Evolutionary conservation across 2,329 filamentous ascomycete genomes (phyloP).

Genomic region (Exophiala xenobiotica): DNA sequence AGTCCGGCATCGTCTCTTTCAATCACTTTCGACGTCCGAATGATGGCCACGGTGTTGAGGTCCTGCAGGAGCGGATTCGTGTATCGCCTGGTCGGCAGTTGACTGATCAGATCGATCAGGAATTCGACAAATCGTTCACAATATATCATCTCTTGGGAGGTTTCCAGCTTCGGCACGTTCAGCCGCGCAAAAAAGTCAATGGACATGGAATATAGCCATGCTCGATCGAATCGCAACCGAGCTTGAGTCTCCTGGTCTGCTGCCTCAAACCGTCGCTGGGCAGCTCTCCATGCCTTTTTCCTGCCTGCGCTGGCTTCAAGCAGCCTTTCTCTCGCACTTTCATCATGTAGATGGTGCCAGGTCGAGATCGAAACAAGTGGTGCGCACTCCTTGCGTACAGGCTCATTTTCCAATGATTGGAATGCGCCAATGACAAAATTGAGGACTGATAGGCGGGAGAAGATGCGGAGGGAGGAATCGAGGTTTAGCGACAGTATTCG

Average conservation of each 20-base stretch:
- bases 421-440: slow-evolving; percentile 89
- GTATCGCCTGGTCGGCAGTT: slow-evolving; percentile 89
- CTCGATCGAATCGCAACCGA: slow-evolving; percentile 82
- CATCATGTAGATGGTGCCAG: slow-evolving; percentile 88
- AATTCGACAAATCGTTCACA: slow-evolving; percentile 94
- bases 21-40: slow-evolving; percentile 76
- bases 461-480: slow-evolving; percentile 64
- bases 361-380: slow-evolving; percentile 91
- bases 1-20: slow-evolving; percentile 71
- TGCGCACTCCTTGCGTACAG: slow-evolving; percentile 94
- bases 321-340: slow-evolving; percentile 68
- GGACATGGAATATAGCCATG: slow-evolving; percentile 85
- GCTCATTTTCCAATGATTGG: slow-evolving; percentile 83
- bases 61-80: slow-evolving; percentile 86
- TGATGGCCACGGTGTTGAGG: slow-evolving; percentile 74
- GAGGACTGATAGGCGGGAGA: slow-evolving; percentile 77
- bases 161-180: slow-evolving; percentile 50
- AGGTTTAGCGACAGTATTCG: slow-evolving; percentile 84
- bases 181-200: slow-evolving; percentile 77
- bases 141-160: slow-evolving; percentile 67
- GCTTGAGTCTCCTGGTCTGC: slow-evolving; percentile 78
- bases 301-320: slow-evolving; percentile 72
- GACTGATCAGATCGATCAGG: slow-evolving; percentile 84
- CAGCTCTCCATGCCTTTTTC: slow-evolving; percentile 86
- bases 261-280: slow-evolving; percentile 80